Conservation (phyloP, 306 rosid genomes). For the Parietaria judaica region DNA sequence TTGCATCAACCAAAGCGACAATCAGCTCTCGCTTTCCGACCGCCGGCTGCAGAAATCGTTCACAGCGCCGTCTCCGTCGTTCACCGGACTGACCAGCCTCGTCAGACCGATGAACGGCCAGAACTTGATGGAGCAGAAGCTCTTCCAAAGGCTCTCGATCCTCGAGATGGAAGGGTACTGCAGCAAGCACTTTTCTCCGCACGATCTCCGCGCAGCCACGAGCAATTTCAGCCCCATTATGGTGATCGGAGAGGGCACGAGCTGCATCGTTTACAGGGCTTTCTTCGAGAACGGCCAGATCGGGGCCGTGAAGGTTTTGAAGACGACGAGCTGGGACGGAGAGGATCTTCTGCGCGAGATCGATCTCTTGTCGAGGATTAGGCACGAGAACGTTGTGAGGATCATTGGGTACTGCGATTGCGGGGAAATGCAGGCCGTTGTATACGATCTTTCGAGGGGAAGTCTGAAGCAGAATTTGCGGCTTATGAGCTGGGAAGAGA, state of each 20-base stretch:
- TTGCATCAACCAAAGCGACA: background rate
- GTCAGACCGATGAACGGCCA: constrained; percentile 12
- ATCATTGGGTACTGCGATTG: constrained; percentile 33
- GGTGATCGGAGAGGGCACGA: constrained; percentile 38
- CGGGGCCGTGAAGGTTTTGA: constrained; percentile 35
- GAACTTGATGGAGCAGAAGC: constrained; percentile 12
- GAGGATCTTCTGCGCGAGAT: constrained; percentile 32
- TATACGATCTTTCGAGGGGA: constrained; percentile 30
- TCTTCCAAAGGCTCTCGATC: constrained; percentile 21
- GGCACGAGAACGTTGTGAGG: constrained; percentile 32
- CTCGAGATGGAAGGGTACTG: constrained; percentile 21
- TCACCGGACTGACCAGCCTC: constrained; percentile 6
- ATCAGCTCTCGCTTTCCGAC: background rate
- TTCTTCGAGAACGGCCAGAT: constrained; percentile 22
- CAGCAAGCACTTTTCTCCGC: constrained; percentile 21
- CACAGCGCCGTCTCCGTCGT: constrained; percentile 15
- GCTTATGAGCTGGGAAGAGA: constrained; percentile 29
- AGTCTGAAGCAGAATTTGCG: constrained; percentile 30
- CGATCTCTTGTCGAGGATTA: constrained; percentile 25
- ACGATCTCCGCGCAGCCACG: constrained; percentile 30
- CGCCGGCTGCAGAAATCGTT: constrained; percentile 25
- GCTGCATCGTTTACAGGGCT: constrained; percentile 32
- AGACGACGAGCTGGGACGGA: constrained; percentile 4
- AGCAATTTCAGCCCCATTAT: constrained; percentile 26
- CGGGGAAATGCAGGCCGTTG: constrained; percentile 26